Evolutionary conservation across 129 eudicot genomes (phyloP).

Genomic region (Calendula officinalis): DNA sequence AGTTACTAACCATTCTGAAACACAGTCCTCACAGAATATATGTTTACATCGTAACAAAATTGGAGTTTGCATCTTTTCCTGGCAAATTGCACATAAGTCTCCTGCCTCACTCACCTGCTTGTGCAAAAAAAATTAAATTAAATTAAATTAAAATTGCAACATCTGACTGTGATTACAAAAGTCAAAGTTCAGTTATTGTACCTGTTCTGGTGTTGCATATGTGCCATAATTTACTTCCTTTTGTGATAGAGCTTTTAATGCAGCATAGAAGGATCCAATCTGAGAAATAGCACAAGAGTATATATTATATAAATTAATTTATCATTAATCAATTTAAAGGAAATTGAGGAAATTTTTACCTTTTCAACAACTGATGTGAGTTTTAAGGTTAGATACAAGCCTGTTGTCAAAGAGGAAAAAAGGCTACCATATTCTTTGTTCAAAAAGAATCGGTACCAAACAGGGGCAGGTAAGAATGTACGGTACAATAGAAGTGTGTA

Average conservation of each 20-base stretch:
- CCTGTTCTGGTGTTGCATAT: slow-evolving; percentile 68
- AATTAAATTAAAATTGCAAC: not conserved
- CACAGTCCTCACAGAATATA: slow-evolving; percentile 82
- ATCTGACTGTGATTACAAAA: not conserved
- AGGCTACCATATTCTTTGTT: slow-evolving; percentile 79
- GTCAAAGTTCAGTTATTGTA: not conserved
- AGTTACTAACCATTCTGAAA: slow-evolving; percentile 65
- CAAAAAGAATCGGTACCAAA: slow-evolving; percentile 71
- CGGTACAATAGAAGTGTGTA: slow-evolving; percentile 57
- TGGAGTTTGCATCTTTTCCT: slow-evolving; percentile 83
- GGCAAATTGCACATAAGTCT: slow-evolving; percentile 84
- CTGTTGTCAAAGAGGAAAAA: slow-evolving; percentile 62
- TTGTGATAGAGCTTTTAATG: slow-evolving; percentile 58
- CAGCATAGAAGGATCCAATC: slow-evolving; percentile 54
- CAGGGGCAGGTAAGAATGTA: slow-evolving; percentile 66
- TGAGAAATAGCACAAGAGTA: slow-evolving; percentile 4
- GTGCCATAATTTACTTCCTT: slow-evolving; percentile 67
- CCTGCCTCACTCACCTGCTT: slow-evolving; percentile 72
- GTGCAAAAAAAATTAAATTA: not conserved
- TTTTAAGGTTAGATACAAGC: slow-evolving; percentile 62
- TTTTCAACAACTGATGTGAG: slow-evolving; percentile 66
- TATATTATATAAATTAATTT: not conserved
- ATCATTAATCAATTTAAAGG: not conserved
- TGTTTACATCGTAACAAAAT: slow-evolving; percentile 73
- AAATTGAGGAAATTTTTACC: slow-evolving; percentile 31